Evolutionary conservation across 495 filamentous ascomycete genomes (phyloP), one percentile per base, ranked within the genome.

Genomic region (Neurospora africana): DNA sequence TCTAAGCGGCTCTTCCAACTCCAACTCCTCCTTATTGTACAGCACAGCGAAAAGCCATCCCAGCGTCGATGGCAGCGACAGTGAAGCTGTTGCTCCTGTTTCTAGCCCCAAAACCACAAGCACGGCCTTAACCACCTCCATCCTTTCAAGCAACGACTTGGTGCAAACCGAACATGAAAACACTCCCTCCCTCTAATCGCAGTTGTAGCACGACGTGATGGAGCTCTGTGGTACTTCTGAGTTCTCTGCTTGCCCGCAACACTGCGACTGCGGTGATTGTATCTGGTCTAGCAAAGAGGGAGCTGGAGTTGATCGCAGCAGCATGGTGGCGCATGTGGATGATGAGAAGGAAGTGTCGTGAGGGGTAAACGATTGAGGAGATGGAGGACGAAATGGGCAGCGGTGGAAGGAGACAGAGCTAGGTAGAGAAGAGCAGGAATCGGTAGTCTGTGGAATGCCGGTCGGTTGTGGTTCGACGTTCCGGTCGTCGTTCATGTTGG

Each of bases 201-300:
- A 58, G 23, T 15, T 58, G 13, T 58, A 10, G 7, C 2, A 58
- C 5, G 47, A 58, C 2, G 11, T 58, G 11, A 6, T 58, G 5
- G 30, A 30, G 0, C 2, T 58, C 4, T 58, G 47, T n/a, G n/a
- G n/a, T 17, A 30, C 0, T 5, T 27, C 47, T 0, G 13, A 30
- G 0, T 30, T 2, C 0, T 6, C 21, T 27, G 2, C 47, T 17
- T 58, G 47, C 11, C 5, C 2, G 2, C 1, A 0, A 1, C 3
- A 15, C 5, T 17, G 47, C 47, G 23, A 15, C 47, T 58, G 23
- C 23, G 47, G 30, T 0, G 13, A 58, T 27, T 58, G 47, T 15
- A 15, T 6, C n/a, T 58, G 47, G 11, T 30, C 23, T 5, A 11
- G 11, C 9, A 5, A 23, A 6, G 23, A 13, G 3, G 43, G 9